Base-by-base conservation (phyloP, 1,284 basidiomycete genomes). In the Marasmius oreades region DNA sequence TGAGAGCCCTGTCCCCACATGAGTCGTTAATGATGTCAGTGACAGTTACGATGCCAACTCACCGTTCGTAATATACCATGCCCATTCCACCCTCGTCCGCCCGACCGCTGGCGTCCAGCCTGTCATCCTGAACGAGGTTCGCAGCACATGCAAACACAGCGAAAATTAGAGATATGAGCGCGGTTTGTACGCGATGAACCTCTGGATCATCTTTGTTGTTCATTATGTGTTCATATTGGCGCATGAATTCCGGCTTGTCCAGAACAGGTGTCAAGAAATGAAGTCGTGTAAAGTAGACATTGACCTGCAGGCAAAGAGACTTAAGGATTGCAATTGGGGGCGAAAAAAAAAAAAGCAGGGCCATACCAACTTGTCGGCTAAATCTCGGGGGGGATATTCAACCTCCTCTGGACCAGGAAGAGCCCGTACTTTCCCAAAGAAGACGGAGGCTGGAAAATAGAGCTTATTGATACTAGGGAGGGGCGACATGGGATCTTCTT, bases 401-500 rank as follows among this genome's bases (percentile, higher is more conserved):
- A 93, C 93, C 72, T 95, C 90, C 63, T 93, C 89, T 33, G 92
- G 82, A 18, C 83, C 79, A 52, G 92, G 92, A 36, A 95, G 80
- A 23, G 90, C 92, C 62, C 83, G 83, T 57, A 94, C 78, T 70
- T 92, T 92, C 37, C 92, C 93, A 65, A 93, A 92, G 66, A 91
- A 93, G 44, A 94, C 87, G 20, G 90, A 85, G 2, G 91, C 89
- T 2, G 90, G 92, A 71, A 94, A 95, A 72, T 93, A 94, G 5
- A 94, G 75, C 68, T 92, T 92, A 69, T 90, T 89, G 47, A 82
- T 84, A 64, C 81, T 90, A 23, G 87, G 85, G 11, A 85, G 84
- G 28, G 88, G 86, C 22, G 84, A 84, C 51, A 79, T 80, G 45
- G 88, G 85, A 66, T 92, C 89, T 63, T 90, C 89, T 62, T 90